Percentiles rank a stretch among this genome's conserved stretches.
These are phyloP conservation scores for Globisporangium orthogonon DNA, from an alignment of 352 stramenopile species.

Conservation along the genomic window DNA sequence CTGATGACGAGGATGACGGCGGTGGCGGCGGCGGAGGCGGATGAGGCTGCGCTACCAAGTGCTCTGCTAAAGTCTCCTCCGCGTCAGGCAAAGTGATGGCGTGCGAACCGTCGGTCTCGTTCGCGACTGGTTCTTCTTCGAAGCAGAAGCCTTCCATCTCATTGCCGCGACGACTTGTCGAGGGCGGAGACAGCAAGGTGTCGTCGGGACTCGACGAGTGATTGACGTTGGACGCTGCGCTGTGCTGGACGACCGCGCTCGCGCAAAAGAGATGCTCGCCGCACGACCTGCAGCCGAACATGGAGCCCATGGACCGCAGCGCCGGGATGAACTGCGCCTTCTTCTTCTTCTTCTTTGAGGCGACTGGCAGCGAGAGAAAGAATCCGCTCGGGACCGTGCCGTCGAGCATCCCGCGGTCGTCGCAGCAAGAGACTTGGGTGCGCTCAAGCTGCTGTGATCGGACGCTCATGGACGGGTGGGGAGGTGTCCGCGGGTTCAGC, in stretches of 20 bases:
- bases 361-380: conserved; percentile 31
- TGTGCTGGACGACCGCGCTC: conserved; percentile 41
- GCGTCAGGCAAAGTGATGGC: background rate
- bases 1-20: background rate
- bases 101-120: background rate
- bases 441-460: conserved; percentile 5
- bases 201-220: background rate
- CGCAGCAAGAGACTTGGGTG: conserved; percentile 14
- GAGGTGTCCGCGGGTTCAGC: conserved; percentile 8
- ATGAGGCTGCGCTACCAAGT: background rate
- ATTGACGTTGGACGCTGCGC: conserved; percentile 1
- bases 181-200: background rate
- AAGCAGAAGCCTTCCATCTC: background rate
- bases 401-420: conserved; percentile 58
- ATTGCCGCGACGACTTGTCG: background rate
- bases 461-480: conserved; percentile 19
- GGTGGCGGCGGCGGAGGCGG: background rate
- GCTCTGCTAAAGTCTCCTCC: background rate
- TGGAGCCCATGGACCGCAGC: conserved; percentile 61
- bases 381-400: conserved; percentile 49
- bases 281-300: conserved; percentile 59
- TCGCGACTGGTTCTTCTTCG: background rate
- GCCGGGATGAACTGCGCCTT: conserved; percentile 54
- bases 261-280: conserved; percentile 56
- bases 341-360: conserved; percentile 1